Evolutionary conservation across 768 basidiomycete genomes (phyloP).

Genomic region (Postia placenta): DNA sequence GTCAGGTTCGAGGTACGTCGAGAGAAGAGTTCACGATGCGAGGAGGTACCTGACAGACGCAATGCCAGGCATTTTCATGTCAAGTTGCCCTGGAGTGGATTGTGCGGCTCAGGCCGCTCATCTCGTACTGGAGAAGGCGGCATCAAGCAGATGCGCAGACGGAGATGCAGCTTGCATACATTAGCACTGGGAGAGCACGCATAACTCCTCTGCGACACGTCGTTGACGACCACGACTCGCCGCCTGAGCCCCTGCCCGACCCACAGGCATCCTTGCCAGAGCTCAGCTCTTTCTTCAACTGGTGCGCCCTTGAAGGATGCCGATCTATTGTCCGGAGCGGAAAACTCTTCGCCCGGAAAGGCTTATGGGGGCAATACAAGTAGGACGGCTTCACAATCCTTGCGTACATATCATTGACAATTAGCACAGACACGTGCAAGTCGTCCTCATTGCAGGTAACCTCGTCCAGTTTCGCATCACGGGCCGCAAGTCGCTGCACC

Average conservation of each 20-base stretch:
- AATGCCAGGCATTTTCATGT: conserved; percentile 55
- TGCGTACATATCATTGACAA: not conserved
- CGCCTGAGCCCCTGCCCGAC: conserved; percentile 48
- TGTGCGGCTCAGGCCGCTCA: conserved; percentile 58
- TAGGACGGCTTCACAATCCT: conserved; percentile 30
- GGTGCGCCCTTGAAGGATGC: conserved; percentile 83
- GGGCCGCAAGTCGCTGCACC: conserved; percentile 52
- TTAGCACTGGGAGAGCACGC: conserved; percentile 41
- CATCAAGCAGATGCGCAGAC: conserved; percentile 70
- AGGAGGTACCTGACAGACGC: not conserved
- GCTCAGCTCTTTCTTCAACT: conserved; percentile 69
- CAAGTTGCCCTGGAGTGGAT: conserved; percentile 82
- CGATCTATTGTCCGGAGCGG: conserved; percentile 69
- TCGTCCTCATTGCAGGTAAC: conserved; percentile 72
- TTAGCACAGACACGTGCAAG: conserved; percentile 50
- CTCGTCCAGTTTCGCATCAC: conserved; percentile 66
- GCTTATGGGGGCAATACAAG: conserved; percentile 74
- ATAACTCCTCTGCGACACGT: conserved; percentile 51
- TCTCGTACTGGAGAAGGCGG: conserved; percentile 74
- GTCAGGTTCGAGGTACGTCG: conserved; percentile 71
- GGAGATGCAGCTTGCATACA: conserved; percentile 75
- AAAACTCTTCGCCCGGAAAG: conserved; percentile 65
- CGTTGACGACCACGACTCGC: conserved; percentile 31
- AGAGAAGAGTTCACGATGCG: not conserved
- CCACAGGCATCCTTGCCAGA: conserved; percentile 49